Conservation (phyloP, 2,329 filamentous ascomycete species). For the Colletotrichum endophyticum region DNA sequence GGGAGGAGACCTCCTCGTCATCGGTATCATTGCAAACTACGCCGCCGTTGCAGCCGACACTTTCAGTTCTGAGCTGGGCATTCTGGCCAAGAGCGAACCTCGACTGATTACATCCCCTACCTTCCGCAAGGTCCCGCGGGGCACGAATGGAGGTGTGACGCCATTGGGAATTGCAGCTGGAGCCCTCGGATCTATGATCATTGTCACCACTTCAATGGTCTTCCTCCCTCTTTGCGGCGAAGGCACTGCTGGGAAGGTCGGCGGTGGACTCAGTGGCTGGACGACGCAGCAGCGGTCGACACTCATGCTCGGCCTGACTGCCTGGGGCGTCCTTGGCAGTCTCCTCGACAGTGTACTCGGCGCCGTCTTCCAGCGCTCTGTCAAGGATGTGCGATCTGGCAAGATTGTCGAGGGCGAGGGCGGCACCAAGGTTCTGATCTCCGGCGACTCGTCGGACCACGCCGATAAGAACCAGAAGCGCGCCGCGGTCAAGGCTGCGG, state of each 20-base stretch:
- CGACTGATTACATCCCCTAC: conserved; percentile 84
- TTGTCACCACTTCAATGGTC: conserved; percentile 67
- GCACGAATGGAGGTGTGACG: conserved; percentile 94
- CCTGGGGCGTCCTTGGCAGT: conserved; percentile 80
- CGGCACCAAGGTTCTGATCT: conserved; percentile 63
- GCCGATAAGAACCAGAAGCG: conserved; percentile 30
- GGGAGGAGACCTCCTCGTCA: conserved; percentile 65
- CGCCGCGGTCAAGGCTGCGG: conserved; percentile 43
- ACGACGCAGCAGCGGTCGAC: conserved; percentile 46
- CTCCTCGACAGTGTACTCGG: conserved; percentile 88
- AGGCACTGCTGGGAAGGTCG: conserved; percentile 33
- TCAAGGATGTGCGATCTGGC: conserved; percentile 81
- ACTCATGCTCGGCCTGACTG: conserved; percentile 63
- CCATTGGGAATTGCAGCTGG: conserved; percentile 75
- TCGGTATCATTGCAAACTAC: conserved; percentile 81
- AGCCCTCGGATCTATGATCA: conserved; percentile 73
- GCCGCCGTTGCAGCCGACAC: conserved; percentile 92
- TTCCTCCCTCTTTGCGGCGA: conserved; percentile 72
- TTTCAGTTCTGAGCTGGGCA: conserved; percentile 93
- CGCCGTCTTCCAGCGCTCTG: conserved; percentile 82
- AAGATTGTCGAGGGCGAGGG: conserved; percentile 90
- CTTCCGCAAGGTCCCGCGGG: conserved; percentile 80
- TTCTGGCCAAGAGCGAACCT: conserved; percentile 77
- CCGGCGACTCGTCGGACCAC: conserved; percentile 30
- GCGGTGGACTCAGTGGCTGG: conserved; percentile 55